Conservation (phyloP, 257 asterid species). For the Solanum etuberosum region DNA sequence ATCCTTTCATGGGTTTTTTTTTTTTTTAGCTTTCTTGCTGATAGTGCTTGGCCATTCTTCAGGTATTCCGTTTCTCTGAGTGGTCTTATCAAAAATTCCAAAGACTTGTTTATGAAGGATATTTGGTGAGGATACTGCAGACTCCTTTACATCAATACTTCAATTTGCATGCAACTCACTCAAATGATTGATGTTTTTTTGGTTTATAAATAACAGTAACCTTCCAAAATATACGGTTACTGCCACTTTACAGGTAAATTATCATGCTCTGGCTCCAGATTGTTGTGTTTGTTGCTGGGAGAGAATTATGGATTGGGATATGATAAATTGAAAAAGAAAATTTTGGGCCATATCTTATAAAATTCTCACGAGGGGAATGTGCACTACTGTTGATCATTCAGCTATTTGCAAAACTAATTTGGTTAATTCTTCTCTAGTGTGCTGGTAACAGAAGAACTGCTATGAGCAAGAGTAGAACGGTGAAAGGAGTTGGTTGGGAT, state of each 20-base stretch:
- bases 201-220: constrained; percentile 35
- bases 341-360: not conserved
- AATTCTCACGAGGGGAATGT: not conserved
- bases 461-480: constrained; percentile 73
- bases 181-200: not conserved
- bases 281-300: not conserved
- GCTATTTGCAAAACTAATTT: not conserved
- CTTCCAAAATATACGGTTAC: constrained; percentile 71
- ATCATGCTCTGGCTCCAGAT: too few relatives aligned
- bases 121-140: constrained; percentile 43
- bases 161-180: not conserved
- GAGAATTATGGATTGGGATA: not conserved
- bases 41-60: constrained; percentile 15
- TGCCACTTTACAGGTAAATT: constrained; percentile 81
- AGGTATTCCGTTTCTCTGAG: constrained; percentile 60
- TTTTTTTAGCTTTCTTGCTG: not conserved
- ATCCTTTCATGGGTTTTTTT: not conserved
- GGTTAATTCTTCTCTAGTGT: constrained; percentile 35
- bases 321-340: not conserved
- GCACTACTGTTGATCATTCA: not conserved
- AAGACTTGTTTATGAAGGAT: constrained; percentile 66
- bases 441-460: constrained; percentile 99
- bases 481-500: constrained; percentile 98
- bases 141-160: not conserved
- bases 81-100: constrained; percentile 40